Evolutionary conservation across 2,329 filamentous ascomycete genomes (phyloP).

Genomic region (Chrysoporthe austroafricana): DNA sequence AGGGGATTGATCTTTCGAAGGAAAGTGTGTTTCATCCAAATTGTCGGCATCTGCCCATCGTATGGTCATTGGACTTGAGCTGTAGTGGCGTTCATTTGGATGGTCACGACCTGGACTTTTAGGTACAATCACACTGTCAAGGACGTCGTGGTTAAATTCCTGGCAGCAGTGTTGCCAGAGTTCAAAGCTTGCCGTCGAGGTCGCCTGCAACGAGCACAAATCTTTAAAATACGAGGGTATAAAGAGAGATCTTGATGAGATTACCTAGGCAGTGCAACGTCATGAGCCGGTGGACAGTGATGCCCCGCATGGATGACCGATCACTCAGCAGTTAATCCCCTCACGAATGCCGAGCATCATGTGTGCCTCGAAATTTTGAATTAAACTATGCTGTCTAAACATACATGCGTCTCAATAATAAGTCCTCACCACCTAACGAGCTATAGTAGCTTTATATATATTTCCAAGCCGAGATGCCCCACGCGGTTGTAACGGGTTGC

Average conservation of each 20-base stretch:
- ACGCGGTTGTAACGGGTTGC: constrained; percentile 45
- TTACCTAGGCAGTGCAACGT: background rate
- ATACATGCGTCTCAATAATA: background rate
- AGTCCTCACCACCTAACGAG: background rate
- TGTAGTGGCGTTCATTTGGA: background rate
- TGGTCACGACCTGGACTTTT: background rate
- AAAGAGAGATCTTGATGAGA: background rate
- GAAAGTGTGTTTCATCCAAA: background rate
- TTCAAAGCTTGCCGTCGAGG: too few species aligned
- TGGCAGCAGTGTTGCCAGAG: too few species aligned
- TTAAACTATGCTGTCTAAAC: background rate
- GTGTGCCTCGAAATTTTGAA: background rate
- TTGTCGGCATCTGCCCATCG: background rate
- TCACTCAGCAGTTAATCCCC: background rate
- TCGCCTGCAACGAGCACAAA: too few species aligned
- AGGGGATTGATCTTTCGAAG: background rate
- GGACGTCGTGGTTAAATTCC: background rate
- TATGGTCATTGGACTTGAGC: background rate
- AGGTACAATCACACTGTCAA: background rate
- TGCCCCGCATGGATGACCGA: background rate
- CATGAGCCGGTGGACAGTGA: background rate
- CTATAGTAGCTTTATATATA: background rate
- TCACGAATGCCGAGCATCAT: background rate
- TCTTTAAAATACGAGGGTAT: too few species aligned
- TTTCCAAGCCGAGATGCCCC: constrained; percentile 36